Base-by-base conservation (phyloP, 2,329 filamentous ascomycete species). In the Tolypocladium tundrense region DNA sequence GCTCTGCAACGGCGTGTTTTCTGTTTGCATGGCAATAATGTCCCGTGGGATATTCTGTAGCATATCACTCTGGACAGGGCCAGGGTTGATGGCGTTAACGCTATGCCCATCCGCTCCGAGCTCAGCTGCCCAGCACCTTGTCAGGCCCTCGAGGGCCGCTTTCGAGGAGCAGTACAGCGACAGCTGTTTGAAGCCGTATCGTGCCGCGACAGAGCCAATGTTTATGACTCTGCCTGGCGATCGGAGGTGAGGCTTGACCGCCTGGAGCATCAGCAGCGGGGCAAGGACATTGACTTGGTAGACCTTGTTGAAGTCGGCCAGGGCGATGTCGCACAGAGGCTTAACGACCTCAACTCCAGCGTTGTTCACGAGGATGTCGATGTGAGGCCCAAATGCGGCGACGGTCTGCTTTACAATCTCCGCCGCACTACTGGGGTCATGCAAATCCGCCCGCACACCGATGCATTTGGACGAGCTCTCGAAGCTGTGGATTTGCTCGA, bases 71-170 rank as follows among this genome's bases (percentile, higher is more conserved):
- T 79, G 69, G 7, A 84, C 79, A 0, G 84, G 82, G 0, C 84
- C 84, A 0, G 83, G 82, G 24, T 78, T 79, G 2, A 87, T 78
- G 0, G 77, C 74, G 62, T 87, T 88, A 33, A 85, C 83, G 0
- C 83, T 86, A 59, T 81, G 81, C 0, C 83, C 82, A 58, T 76
- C 69, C 4, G 60, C 65, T 0, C 83, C 83, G 10, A 87, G 70
- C 68, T 87, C 84, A 0, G 75, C 73, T 0, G 85, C 84, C 77
- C 82, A 82, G 51, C 74, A 77, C 8, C 83, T 72, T 11, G 84
- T 87, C 57, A 86, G 67, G 0, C 77, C 81, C 66, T 87, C 83
- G 19, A 87, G 66, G 7, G 82, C 84, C 0, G 80, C 81, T 65
- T 87, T 87, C 5, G 77, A 80, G 0, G 79, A 77, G 53, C 75